Evolutionary conservation across 345 rosid species (phyloP).

Genomic region (Aurinia saxatilis): DNA sequence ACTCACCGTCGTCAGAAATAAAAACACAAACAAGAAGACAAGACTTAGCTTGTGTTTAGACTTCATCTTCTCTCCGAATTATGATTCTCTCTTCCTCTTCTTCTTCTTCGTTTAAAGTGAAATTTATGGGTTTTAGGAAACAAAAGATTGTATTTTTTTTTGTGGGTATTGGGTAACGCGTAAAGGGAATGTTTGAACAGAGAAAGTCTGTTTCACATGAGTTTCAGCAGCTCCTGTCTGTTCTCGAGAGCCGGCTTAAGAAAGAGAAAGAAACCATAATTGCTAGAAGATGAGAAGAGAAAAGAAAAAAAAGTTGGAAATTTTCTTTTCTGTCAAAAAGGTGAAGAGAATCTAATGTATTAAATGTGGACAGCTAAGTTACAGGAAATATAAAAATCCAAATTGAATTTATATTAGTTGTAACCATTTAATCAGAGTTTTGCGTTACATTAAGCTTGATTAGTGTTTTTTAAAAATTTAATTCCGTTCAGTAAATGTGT

Average conservation of each 20-base stretch:
- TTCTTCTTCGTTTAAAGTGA: not conserved
- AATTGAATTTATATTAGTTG: not conserved
- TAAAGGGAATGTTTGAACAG: constrained; percentile 4
- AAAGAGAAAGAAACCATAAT: constrained; percentile 11
- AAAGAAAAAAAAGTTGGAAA: not conserved
- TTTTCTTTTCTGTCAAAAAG: constrained; percentile 11
- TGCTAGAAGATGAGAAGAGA: not conserved
- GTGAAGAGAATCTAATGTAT: constrained; percentile 15
- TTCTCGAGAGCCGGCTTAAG: constrained; percentile 14
- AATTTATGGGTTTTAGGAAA: not conserved
- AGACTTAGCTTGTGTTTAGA: not conserved
- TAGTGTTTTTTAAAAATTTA: not conserved
- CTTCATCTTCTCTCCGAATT: constrained; percentile 21
- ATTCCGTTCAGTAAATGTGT: not conserved
- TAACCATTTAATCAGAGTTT: constrained; percentile 7
- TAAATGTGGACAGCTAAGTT: constrained; percentile 12
- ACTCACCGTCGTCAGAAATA: constrained; percentile 11
- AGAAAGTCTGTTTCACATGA: constrained; percentile 2
- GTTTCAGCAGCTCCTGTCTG: not conserved
- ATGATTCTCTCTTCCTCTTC: too few species aligned
- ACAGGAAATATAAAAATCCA: not conserved
- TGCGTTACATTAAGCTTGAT: not conserved
- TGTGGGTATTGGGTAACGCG: constrained; percentile 19
- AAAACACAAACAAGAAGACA: not conserved
- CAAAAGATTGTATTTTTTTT: not conserved